phyloP scores from a whole-genome alignment of 352 stramenopile species.

The Globisporangium megalacanthum region DNA sequence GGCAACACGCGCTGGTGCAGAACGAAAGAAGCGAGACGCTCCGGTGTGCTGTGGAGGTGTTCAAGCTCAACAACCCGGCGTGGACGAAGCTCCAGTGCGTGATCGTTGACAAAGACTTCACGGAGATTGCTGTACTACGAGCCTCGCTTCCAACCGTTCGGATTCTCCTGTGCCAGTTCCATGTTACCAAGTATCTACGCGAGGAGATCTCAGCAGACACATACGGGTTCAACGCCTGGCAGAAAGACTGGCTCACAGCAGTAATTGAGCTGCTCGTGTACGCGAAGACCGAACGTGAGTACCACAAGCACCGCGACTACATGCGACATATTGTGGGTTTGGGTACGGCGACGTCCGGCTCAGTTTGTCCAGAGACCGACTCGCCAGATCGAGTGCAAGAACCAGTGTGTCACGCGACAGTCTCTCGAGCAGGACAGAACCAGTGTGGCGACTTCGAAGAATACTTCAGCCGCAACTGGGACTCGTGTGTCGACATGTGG shows the following conservation, averaged over 20 bases:
- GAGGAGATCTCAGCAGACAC: constrained; percentile 11
- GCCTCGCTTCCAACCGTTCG: constrained; percentile 7
- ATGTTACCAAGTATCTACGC: constrained; percentile 17
- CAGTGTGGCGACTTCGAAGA: constrained; percentile 7
- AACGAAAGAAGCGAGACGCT: constrained; percentile 15
- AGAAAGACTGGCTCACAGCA: constrained; percentile 14
- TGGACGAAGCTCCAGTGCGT: constrained; percentile 16
- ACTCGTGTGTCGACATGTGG: constrained; percentile 13
- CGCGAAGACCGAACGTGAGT: constrained; percentile 6
- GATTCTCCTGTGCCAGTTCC: constrained; percentile 24
- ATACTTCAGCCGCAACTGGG: constrained; percentile 24
- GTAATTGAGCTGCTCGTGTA: constrained; percentile 16
- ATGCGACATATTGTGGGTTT: constrained; percentile 1
- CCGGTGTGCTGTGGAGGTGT: constrained; percentile 10
- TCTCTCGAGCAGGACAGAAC: not conserved
- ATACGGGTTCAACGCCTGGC: constrained; percentile 13
- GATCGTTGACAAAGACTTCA: constrained; percentile 29
- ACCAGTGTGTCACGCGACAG: no score
- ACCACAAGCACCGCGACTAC: constrained; percentile 7
- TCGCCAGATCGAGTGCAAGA: no score
- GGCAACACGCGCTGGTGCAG: constrained; percentile 17
- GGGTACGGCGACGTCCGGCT: not conserved
- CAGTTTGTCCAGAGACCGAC: not conserved
- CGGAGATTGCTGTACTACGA: constrained; percentile 11
- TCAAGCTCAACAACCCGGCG: constrained; percentile 16